These are phyloP conservation scores for Suhomyces vadensis DNA, from an alignment of 805 yeast genomes.

Conservation along the genomic window DNA sequence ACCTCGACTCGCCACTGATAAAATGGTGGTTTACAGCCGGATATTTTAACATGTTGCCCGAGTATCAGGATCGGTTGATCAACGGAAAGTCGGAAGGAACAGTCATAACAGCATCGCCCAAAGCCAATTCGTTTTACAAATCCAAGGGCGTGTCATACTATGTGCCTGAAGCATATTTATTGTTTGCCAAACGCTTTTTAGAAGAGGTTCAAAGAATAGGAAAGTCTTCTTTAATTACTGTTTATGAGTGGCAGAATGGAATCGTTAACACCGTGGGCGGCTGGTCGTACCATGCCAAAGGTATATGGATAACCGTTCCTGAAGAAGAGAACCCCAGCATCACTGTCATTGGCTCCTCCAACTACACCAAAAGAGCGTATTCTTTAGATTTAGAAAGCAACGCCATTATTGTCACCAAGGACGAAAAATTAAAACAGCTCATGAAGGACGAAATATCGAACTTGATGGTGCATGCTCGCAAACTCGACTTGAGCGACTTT, in stretches of 20 bases:
- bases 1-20: conserved; percentile 52
- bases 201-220: conserved; percentile 46
- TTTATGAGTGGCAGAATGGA: conserved; percentile 88
- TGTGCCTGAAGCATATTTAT: conserved; percentile 83
- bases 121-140: conserved; percentile 90
- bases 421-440: conserved; percentile 51
- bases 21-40: conserved; percentile 95
- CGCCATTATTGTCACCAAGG: conserved; percentile 74
- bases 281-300: conserved; percentile 98
- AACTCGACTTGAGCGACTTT: conserved; percentile 62
- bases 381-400: conserved; percentile 86
- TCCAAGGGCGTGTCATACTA: conserved; percentile 79
- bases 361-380: conserved; percentile 89
- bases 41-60: conserved; percentile 87
- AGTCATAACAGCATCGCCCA: conserved; percentile 88
- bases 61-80: conserved; percentile 59
- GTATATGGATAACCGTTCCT: conserved; percentile 77
- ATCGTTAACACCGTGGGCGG: conserved; percentile 78
- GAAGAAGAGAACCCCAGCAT: conserved; percentile 60
- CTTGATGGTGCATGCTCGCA: conserved; percentile 52
- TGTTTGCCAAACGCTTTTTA: conserved; percentile 70
- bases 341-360: conserved; percentile 88
- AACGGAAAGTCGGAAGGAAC: conserved; percentile 59
- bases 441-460: conserved; percentile 68
- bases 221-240: conserved; percentile 47